These are phyloP conservation scores for Phanerochaete sordida DNA, from an alignment of 768 basidiomycete genomes.

Conservation along the genomic window DNA sequence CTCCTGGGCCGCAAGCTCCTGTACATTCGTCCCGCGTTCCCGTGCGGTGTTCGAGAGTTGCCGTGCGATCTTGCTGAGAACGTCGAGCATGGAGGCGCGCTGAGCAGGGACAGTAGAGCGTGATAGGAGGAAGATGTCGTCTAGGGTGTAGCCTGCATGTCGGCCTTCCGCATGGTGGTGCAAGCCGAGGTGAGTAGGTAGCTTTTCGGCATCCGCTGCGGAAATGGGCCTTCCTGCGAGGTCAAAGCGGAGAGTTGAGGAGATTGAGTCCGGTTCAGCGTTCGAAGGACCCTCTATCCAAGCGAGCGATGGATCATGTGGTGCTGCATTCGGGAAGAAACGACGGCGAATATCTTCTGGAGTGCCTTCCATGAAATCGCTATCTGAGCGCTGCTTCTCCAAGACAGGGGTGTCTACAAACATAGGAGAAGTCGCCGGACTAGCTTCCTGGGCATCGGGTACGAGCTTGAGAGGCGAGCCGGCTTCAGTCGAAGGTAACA, in stretches of 20 bases:
- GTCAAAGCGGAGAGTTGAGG: constrained; percentile 52
- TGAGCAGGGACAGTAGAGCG: constrained; percentile 84
- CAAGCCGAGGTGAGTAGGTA: constrained; percentile 83
- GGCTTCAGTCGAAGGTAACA: no score
- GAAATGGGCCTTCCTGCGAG: constrained; percentile 72
- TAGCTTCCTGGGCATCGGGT: neutral
- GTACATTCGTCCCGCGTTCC: constrained; percentile 23
- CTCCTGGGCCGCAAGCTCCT: constrained; percentile 34
- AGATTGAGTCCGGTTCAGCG: neutral
- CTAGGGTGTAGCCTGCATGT: constrained; percentile 84
- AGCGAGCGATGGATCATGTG: constrained; percentile 68
- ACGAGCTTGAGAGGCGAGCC: no score
- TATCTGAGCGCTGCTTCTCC: neutral
- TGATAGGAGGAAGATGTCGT: constrained; percentile 77
- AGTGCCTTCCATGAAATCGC: constrained; percentile 54
- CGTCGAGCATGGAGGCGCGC: constrained; percentile 74
- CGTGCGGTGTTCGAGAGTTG: constrained; percentile 22
- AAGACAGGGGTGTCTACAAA: no score
- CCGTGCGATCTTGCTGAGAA: constrained; percentile 58
- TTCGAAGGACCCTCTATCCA: constrained; percentile 60
- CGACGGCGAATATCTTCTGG: constrained; percentile 80
- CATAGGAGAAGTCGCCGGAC: neutral
- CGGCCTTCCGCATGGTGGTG: constrained; percentile 86
- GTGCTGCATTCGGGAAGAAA: constrained; percentile 73
- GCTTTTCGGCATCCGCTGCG: constrained; percentile 40